Evolutionary conservation across 257 asterid genomes (phyloP), one percentile per base, ranked within the genome.

Genomic region (Perilla frutescens): DNA sequence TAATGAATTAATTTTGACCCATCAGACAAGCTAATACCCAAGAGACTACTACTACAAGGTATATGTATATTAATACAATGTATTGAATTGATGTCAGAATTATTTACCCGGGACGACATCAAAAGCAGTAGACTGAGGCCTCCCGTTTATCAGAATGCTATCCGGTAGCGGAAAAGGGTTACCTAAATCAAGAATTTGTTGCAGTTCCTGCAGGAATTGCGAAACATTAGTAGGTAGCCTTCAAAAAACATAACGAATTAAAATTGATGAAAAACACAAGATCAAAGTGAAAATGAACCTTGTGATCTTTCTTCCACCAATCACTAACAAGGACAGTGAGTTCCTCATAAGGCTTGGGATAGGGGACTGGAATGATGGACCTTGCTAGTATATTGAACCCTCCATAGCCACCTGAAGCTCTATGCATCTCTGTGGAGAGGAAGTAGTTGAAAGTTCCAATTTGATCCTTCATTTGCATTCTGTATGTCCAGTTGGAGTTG

Each of bases 251-350:
- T 9, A 45, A 26, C 2, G 43, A 20, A n/a, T n/a, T n/a, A n/a
- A 63, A 43, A 1, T 1, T 7, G 3, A 2, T 2, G 1, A 10
- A 31, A 3, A 60, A 12, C 20, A 12, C 11, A 8, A 36, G 4
- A 13, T 3, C 13, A 10, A 9, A 44, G 1, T 41, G 1, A 1
- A 48, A 3, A 3, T 13, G 56, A 50, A 89, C 98, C 97, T 90
- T 87, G 86, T 89, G 87, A 53, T 89, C 96, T 10, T 78, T 75
- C 61, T 85, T 89, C 96, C 97, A 90, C 98, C 98, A 93, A 44
- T 90, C 98, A 40, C 84, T 79, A 32, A 90, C 47, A 8, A 90
- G 79, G 36, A 93, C 34, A 0, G 93, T 89, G 70, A 86, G 76
- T 49, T 90, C 88, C 65, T 72, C 82, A 44, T 45, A 60, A 3